A percentile compares a stretch with the other conserved stretches of the same genome.
Evolutionary conservation across 2,329 filamentous ascomycete genomes (phyloP).

Genomic region (Gremmenia infestans): DNA sequence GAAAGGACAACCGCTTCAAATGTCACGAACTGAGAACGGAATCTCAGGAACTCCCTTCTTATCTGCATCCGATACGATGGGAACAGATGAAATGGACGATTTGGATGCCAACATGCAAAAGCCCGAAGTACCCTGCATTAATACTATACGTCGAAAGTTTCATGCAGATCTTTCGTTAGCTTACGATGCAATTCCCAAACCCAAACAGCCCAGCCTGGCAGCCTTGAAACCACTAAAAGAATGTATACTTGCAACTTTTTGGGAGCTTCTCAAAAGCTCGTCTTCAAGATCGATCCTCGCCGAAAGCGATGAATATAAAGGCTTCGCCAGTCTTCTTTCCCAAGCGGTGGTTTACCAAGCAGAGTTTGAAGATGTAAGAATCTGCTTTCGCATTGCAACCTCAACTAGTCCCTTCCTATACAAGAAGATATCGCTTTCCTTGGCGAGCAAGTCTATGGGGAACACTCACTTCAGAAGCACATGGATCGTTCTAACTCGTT

Average conservation of each 20-base stretch:
- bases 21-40: too few species aligned
- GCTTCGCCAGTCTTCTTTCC: neutral
- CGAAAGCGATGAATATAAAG: neutral
- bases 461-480: neutral
- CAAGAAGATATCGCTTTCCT: too few species aligned
- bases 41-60: too few species aligned
- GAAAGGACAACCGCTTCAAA: too few species aligned
- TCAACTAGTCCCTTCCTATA: too few species aligned
- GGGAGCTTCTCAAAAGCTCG: neutral
- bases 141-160: neutral
- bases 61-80: neutral
- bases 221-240: neutral
- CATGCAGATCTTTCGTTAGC: neutral
- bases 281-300: neutral
- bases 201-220: neutral
- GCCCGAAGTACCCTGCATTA: neutral
- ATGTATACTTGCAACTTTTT: neutral
- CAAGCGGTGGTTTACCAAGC: constrained; percentile 4
- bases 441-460: too few species aligned
- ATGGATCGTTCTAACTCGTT: neutral
- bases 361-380: neutral
- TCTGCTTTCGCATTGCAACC: neutral
- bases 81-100: neutral
- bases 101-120: too few species aligned
- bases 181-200: neutral